phyloP scores from a whole-genome alignment of 2,329 filamentous ascomycete genomes.

The Colletotrichum sp. region DNA sequence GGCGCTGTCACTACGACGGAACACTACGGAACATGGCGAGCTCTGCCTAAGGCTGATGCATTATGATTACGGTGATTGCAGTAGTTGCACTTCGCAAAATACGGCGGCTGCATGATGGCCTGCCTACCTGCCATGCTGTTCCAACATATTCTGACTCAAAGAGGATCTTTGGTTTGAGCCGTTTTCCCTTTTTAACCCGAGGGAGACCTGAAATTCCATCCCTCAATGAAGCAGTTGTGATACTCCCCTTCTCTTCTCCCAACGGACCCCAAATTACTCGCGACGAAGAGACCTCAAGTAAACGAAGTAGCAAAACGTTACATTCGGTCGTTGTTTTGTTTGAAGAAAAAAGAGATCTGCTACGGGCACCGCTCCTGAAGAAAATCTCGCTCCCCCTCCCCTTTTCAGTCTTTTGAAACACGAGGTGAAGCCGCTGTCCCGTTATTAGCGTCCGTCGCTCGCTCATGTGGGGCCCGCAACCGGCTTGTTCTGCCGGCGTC shows the following conservation, averaged over 20 bases:
- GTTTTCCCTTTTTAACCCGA: background rate
- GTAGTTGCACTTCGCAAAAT: background rate
- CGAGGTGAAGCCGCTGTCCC: background rate
- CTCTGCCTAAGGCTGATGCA: background rate
- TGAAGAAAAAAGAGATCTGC: background rate
- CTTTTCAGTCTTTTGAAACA: slow-evolving; percentile 1
- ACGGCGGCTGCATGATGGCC: background rate
- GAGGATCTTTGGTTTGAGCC: background rate
- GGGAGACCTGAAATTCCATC: background rate
- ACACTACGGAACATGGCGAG: background rate
- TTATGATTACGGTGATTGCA: background rate
- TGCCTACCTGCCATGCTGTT: background rate
- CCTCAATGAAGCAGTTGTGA: background rate
- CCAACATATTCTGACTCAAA: background rate
- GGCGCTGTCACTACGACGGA: background rate
- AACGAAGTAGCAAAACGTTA: background rate
- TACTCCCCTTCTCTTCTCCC: background rate
- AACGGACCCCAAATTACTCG: background rate
- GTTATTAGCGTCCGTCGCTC: background rate
- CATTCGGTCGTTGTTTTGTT: slow-evolving; percentile 4
- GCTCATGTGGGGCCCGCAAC: slow-evolving; percentile 6
- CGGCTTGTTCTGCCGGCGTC: slow-evolving; percentile 7
- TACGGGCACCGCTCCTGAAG: background rate
- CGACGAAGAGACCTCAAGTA: background rate
- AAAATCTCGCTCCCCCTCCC: background rate